Evolutionary conservation across 176 grass and related monocot genomes (phyloP), one percentile per base, ranked within the genome.

Genomic region (Hyparrhenia diplandra): DNA sequence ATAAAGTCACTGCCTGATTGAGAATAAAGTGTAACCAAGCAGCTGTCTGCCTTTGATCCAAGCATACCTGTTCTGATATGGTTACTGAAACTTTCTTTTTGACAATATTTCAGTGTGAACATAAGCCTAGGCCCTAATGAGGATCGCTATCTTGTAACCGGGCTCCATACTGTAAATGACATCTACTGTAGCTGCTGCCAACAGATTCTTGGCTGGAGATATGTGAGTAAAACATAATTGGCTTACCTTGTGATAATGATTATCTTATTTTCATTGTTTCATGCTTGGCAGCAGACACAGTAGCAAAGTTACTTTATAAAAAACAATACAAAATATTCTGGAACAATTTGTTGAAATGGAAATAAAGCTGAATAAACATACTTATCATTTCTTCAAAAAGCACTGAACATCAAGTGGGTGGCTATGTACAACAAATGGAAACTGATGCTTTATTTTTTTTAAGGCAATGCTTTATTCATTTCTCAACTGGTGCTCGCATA

Each of bases 151-250:
- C 82, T 92, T 60, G 17, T 92, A 65, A 92, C 93, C 24, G 90
- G 90, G 21, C 82, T 87, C 35, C 93, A 95, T 24, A 96, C 85
- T 25, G 90, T 96, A 47, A 92, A 88, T 81, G 93, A 96, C 63
- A 90, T 92, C 37, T 96, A 92, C 66, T 96, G 93, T 72, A 92
- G 85, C 59, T 92, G 78, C 61, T 95, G 89, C 79, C 87, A 92
- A 79, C 89, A 95, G 80, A 78, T 95, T 81, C 87, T 95, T 18
- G 93, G 93, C 64, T 95, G 93, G 93, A 95, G 82, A 95, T 95
- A 95, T 88, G 93, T 95, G 85, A 85, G 89, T 90, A 58, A 67
- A 58, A 55, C 64, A 58, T 37, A 74, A 60, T 82, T 32, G 43
- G 14, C 62, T 41, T 35, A 36, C 40, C 54, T 65, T 86, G 5